Conservation (phyloP, 1,284 basidiomycete species). For the Apiotrichum gracile region DNA sequence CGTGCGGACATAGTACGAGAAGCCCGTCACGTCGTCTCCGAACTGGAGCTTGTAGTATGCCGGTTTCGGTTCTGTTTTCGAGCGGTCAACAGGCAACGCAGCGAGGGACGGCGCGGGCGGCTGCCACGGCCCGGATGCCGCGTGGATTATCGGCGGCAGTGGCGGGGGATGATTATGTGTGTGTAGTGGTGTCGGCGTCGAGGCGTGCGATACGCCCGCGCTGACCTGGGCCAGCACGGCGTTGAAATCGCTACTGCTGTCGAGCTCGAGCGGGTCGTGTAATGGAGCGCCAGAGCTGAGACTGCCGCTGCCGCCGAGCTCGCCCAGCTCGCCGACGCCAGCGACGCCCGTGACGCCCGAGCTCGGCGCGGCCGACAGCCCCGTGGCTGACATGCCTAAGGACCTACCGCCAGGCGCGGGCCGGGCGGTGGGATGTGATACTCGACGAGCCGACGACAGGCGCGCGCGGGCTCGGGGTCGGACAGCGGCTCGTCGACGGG, state of each 20-base stretch:
- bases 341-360: background rate
- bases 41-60: slow-evolving; percentile 49
- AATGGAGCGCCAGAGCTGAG: too few species aligned
- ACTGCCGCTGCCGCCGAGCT: too few species aligned
- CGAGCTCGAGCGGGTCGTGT: too few species aligned
- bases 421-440: background rate
- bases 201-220: too few species aligned
- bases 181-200: background rate
- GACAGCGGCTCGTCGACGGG: too few species aligned
- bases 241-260: too few species aligned
- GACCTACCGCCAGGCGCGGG: background rate
- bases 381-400: background rate
- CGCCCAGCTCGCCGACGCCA: background rate
- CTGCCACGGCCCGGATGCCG: slow-evolving; percentile 24
- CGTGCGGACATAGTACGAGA: slow-evolving; percentile 47
- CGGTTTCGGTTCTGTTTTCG: slow-evolving; percentile 45
- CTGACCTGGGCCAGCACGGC: too few species aligned
- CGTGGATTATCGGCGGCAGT: background rate
- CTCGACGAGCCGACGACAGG: background rate
- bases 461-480: background rate
- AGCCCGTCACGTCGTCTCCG: slow-evolving; percentile 45
- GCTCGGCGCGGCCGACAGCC: background rate
- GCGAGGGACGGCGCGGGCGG: slow-evolving; percentile 41
- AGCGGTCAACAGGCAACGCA: slow-evolving; percentile 43
- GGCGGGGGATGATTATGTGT: background rate